Evolutionary conservation across 169 alveolate genomes (phyloP), one percentile per base, ranked within the genome.

Genomic region (Eimeria sp.): DNA sequence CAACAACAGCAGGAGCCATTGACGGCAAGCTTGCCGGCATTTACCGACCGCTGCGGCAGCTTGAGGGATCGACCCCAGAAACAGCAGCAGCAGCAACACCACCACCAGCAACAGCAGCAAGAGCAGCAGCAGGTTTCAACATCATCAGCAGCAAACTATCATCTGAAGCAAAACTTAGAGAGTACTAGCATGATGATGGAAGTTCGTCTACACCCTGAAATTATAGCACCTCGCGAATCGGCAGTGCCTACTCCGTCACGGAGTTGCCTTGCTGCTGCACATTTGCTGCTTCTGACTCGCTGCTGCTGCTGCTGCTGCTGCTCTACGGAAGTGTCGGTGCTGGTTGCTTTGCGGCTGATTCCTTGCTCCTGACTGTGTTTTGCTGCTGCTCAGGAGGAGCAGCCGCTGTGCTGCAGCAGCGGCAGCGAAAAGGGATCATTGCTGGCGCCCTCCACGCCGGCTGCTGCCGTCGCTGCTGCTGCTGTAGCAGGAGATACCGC

Each of bases 331-430:
- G 40, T 2, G 40, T 34, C 40, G 40, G 40, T 34, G 70, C 70
- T 58, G 70, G 27, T 58, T 58, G 70, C 27, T 34, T 34, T 34
- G 40, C 40, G 2, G 40, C 40, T 34, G 40, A 34, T 34, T 34
- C 40, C 40, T 34, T 58, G 4, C 76, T 67, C 34, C 76, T 67
- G 61, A 7, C 2, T 1, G 16, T 54, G 61, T 54, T 7, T 14
- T 54, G 61, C 61, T 54, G 61, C 61, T 54, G 84, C 54, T 4
- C 84, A 75, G 84, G 84, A 75, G 14, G 84, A 75, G 84, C 84
- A 22, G 51, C 84, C 84, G 84, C 84, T 16, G 2, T 75, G 84
- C 76, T 67, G 76, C 84, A 75, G 84, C 84, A 75, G 84, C 84
- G 54, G 84, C 84, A 75, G 84, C 84, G 84, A 75, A 10, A 75